A percentile compares a stretch with the other conserved stretches of the same genome.
These are phyloP conservation scores for Pseudisothecium myosuroides DNA, from an alignment of 225 moss, liverwort and hornwort genomes.

Conservation along the genomic window DNA sequence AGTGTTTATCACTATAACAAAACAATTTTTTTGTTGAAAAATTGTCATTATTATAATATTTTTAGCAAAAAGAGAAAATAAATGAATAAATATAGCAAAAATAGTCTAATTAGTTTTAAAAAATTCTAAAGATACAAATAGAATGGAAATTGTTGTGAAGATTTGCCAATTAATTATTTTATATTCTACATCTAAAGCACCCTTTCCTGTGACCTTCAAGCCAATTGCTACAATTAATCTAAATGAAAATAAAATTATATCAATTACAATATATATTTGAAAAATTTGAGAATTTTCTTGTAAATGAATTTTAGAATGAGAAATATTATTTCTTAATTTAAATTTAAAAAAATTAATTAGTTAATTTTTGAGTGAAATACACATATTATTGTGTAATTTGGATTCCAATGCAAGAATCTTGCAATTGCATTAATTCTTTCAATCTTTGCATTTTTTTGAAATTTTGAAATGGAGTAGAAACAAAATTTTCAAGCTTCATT, in stretches of 20 bases:
- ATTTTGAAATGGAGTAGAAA: too few species aligned
- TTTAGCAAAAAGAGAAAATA: not conserved
- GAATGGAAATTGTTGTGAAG: not conserved
- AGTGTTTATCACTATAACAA: not conserved
- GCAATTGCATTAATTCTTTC: too few species aligned
- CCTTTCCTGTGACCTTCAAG: not conserved
- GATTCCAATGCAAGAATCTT: too few species aligned
- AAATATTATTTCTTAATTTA: too few species aligned
- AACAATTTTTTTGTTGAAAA: not conserved
- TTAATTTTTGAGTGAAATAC: too few species aligned
- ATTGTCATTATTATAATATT: too few species aligned
- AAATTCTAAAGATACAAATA: not conserved
- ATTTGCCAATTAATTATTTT: not conserved
- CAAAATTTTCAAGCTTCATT: too few species aligned
- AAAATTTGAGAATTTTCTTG: fast-evolving
- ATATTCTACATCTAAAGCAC: not conserved
- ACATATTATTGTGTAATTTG: too few species aligned
- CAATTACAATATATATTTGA: not conserved
- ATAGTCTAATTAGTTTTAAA: not conserved
- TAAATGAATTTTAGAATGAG: too few species aligned
- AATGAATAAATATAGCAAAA: not conserved
- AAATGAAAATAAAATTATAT: not conserved
- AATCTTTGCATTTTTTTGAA: too few species aligned
- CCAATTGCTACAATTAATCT: not conserved
- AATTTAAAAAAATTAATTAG: too few species aligned